phyloP scores from a whole-genome alignment of 306 rosid species.

The Prosopis cineraria region DNA sequence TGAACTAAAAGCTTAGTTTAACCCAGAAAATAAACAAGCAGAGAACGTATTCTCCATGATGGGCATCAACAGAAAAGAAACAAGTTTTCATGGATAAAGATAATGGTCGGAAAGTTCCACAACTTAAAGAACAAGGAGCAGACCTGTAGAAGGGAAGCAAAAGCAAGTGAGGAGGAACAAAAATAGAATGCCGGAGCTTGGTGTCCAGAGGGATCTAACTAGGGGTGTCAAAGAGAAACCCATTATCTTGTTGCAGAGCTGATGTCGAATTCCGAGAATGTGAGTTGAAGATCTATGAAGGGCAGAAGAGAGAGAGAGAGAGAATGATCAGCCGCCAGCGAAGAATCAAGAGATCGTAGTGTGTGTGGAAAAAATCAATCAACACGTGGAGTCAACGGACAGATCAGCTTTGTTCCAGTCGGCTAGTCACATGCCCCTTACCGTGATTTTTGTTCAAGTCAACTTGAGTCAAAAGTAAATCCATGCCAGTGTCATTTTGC shows the following conservation, averaged over 20 bases:
- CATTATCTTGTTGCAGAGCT: slow-evolving; percentile 31
- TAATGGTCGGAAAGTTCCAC: slow-evolving; percentile 10
- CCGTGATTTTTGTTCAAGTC: no score
- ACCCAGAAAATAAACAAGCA: not conserved
- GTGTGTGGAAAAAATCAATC: not conserved
- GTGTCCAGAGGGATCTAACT: slow-evolving; percentile 23
- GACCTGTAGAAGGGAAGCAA: slow-evolving; percentile 64
- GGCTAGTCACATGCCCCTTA: not conserved
- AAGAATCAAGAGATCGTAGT: not conserved
- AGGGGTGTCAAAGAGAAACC: slow-evolving; percentile 19
- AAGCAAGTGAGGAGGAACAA: slow-evolving; percentile 40
- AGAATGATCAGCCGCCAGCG: not conserved
- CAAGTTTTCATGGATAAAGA: not conserved
- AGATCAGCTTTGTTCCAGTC: slow-evolving; percentile 26
- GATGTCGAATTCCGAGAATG: not conserved
- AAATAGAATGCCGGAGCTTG: slow-evolving; percentile 39
- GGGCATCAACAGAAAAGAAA: slow-evolving; percentile 19
- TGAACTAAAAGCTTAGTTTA: not conserved
- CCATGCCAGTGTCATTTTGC: no score
- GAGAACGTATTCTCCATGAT: slow-evolving; percentile 1
- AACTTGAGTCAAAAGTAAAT: no score
- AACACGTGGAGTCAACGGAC: slow-evolving; percentile 39
- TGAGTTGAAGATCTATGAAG: not conserved
- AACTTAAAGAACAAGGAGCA: not conserved
- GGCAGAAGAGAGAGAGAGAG: not conserved